Base-by-base conservation (phyloP, 371 early-diverging fungal species). In the Mucor saturninus region DNA sequence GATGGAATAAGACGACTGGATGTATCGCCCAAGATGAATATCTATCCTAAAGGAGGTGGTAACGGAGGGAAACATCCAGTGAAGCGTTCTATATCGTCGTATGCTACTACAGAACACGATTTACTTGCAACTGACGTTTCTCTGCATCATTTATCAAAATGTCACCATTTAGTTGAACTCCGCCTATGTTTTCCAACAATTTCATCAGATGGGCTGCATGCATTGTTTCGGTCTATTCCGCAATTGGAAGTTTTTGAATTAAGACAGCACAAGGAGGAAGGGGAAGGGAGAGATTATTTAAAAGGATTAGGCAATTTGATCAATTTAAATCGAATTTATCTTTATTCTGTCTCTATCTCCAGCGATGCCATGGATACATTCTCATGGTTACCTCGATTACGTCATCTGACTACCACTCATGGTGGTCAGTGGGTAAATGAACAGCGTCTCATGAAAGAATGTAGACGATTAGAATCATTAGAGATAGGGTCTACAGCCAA, bases 231-330 rank as follows among this genome's bases (percentile, higher is more conserved):
- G 4, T 31, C n/a, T 15, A 21, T 57, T 21, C 37, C 57, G 1
- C 46, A 57, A 8, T 26, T 57, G 4, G 46, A 57, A 35, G 26
- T 46, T 55, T 45, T 56, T 31, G 56, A 56, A 45, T 42, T 56
- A 42, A 42, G 56, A 14, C 13, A 13, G 5, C 43, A 45, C 14
- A 39, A 45, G 56, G 10, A 45, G 11, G 45, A 43, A n/a, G 42
- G 15, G 32, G n/a, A 28, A 6, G n/a, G 29, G 6, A 40, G 26
- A 1, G 54, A 55, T 29, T 40, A 21, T 56, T 32, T 56, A 10
- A 56, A 14, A 43, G 56, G 56, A 0, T 32, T 56, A 5, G 15
- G 45, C 5, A 45, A 45, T 10, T 56, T 42, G 31, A 11, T 31
- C 14, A 29, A 45, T 9, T 32, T 56, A 9, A 31, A 45, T 4